Conservation (phyloP, 805 yeast genomes). For the Candida insectalens region DNA sequence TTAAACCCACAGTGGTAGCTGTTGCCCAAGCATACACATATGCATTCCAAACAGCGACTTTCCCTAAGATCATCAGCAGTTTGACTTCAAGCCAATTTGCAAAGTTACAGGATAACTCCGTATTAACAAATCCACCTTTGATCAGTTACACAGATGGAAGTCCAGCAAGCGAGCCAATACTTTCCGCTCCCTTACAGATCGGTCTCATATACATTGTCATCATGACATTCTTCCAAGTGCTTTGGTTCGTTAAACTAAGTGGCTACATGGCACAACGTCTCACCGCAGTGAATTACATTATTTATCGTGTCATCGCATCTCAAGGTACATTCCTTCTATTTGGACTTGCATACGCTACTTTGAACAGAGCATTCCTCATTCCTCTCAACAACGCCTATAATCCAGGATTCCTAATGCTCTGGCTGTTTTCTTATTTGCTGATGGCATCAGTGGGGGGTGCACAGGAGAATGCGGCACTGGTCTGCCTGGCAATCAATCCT, state of each 20-base stretch:
- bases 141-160: constrained; percentile 27
- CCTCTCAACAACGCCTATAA: constrained; percentile 44
- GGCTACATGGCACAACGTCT: constrained; percentile 33
- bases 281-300: constrained; percentile 33
- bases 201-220: constrained; percentile 68
- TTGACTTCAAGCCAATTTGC: constrained; percentile 16
- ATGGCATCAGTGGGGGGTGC: constrained; percentile 74
- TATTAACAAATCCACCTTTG: constrained; percentile 14
- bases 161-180: constrained; percentile 31
- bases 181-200: constrained; percentile 62
- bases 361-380: constrained; percentile 61
- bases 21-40: constrained; percentile 25
- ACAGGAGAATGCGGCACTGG: constrained; percentile 52
- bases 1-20: constrained; percentile 31
- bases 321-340: constrained; percentile 46
- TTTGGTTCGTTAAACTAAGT: constrained; percentile 49
- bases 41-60: constrained; percentile 9
- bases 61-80: constrained; percentile 22
- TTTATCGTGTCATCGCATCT: constrained; percentile 42
- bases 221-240: constrained; percentile 62
- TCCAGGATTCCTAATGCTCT: constrained; percentile 64
- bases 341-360: constrained; percentile 47
- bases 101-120: constrained; percentile 11
- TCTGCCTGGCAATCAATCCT: constrained; percentile 44
- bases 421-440: constrained; percentile 60